A percentile compares a stretch with the other conserved stretches of the same genome.
Conservation (phyloP, 2,329 filamentous ascomycete species). For the Penicillium concentricum region DNA sequence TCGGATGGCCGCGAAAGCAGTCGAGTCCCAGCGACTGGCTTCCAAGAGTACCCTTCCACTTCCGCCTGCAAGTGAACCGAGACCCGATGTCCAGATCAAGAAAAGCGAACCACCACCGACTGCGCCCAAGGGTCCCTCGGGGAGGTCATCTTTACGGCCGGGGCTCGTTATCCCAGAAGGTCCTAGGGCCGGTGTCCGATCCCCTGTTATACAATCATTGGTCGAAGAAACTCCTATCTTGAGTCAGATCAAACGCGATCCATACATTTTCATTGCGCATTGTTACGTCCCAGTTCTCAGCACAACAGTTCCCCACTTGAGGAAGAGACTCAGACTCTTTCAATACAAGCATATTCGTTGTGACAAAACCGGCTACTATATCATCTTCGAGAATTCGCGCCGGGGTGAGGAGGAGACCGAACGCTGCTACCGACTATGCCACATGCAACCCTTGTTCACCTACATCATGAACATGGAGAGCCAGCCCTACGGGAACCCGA, state of each 20-base stretch:
- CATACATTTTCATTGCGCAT: constrained; percentile 88
- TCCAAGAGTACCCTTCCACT: constrained; percentile 32
- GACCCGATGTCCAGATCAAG: constrained; percentile 41
- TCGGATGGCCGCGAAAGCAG: constrained; percentile 70
- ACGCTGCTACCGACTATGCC: constrained; percentile 73
- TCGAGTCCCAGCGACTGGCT: constrained; percentile 65
- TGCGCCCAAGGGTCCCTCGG: constrained; percentile 81
- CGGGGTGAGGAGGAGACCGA: constrained; percentile 77
- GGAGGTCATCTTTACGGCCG: constrained; percentile 44
- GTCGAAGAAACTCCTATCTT: constrained; percentile 68
- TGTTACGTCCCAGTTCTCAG: constrained; percentile 82
- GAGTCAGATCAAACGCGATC: constrained; percentile 69
- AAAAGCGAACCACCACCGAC: constrained; percentile 70
- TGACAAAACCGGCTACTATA: constrained; percentile 84
- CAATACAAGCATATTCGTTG: constrained; percentile 77
- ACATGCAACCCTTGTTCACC: constrained; percentile 83
- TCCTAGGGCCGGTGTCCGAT: constrained; percentile 39
- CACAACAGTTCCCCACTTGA: constrained; percentile 84
- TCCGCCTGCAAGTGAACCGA: constrained; percentile 29
- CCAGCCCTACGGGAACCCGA: constrained; percentile 65
- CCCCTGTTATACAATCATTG: constrained; percentile 46
- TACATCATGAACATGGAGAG: constrained; percentile 92
- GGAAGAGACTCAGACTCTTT: constrained; percentile 82
- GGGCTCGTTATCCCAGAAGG: constrained; percentile 34
- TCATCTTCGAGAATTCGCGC: constrained; percentile 79